Conservation (phyloP, 441 rosid species). For the Erysimum pusillum region DNA sequence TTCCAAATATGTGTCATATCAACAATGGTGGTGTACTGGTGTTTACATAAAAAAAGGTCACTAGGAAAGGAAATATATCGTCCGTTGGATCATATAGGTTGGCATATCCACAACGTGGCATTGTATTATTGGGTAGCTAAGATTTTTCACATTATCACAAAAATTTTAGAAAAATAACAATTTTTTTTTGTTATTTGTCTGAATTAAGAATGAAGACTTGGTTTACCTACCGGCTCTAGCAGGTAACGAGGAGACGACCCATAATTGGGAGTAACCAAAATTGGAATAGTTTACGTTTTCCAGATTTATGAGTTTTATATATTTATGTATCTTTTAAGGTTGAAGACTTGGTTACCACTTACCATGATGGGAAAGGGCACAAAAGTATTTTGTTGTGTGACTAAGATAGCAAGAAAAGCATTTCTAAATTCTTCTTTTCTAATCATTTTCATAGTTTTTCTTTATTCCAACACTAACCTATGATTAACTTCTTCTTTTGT, state of each 20-base stretch:
- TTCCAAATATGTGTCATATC: slow-evolving; percentile 6
- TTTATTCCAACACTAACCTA: slow-evolving; percentile 24
- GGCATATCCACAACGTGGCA: slow-evolving; percentile 41
- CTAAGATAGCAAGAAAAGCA: slow-evolving; percentile 33
- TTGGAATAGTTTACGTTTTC: slow-evolving; percentile 44
- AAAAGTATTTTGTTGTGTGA: slow-evolving; percentile 31
- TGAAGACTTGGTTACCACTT: slow-evolving; percentile 43
- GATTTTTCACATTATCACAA: slow-evolving; percentile 40
- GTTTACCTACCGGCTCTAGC: slow-evolving; percentile 39
- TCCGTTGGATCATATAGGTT: slow-evolving; percentile 31
- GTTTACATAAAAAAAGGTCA: background rate
- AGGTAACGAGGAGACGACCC: slow-evolving; percentile 35
- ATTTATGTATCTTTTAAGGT: slow-evolving; percentile 47
- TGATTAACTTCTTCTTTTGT: slow-evolving; percentile 8
- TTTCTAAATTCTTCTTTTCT: slow-evolving; percentile 25
- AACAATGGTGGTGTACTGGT: slow-evolving; percentile 3
- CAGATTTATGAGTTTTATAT: slow-evolving; percentile 24
- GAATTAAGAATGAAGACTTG: background rate
- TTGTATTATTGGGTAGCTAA: slow-evolving; percentile 16
- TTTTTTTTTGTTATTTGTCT: background rate
- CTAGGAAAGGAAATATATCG: background rate
- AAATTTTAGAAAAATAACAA: background rate
- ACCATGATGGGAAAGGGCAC: slow-evolving; percentile 47
- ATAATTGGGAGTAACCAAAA: slow-evolving; percentile 46
- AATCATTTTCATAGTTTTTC: slow-evolving; percentile 32